A percentile compares a stretch with the other conserved stretches of the same genome.
phyloP scores from a whole-genome alignment of 768 basidiomycete genomes.

The Mycena vulgaris region DNA sequence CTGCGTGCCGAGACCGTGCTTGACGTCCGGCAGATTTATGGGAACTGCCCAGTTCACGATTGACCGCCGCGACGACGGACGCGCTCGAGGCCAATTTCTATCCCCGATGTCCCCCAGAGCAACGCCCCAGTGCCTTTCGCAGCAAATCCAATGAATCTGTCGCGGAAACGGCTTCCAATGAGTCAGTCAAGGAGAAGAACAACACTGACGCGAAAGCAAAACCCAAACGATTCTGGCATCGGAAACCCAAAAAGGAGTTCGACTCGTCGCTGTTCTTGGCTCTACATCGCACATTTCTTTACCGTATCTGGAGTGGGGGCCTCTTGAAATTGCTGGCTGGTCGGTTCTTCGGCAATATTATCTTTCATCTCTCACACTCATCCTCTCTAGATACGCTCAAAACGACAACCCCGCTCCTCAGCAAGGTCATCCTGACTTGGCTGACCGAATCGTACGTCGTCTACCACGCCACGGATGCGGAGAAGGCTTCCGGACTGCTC shows the following conservation, averaged over 20 bases:
- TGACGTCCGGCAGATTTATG: constrained; percentile 63
- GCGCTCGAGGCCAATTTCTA: constrained; percentile 64
- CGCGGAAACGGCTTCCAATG: constrained; percentile 26
- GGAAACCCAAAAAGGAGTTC: constrained; percentile 45
- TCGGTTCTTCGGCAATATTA: constrained; percentile 32
- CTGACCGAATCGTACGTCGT: constrained; percentile 65
- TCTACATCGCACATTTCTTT: constrained; percentile 62
- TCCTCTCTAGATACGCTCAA: constrained; percentile 1
- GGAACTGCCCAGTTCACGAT: constrained; percentile 58
- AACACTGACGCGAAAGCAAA: constrained; percentile 9
- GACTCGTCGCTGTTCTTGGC: constrained; percentile 68
- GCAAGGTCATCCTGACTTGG: constrained; percentile 73
- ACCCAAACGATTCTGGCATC: constrained; percentile 32
- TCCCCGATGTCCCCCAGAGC: constrained; percentile 64
- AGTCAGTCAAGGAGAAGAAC: constrained; percentile 34
- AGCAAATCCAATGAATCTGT: constrained; percentile 9
- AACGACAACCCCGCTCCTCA: constrained; percentile 64
- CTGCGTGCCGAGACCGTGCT: too few species aligned
- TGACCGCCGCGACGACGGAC: constrained; percentile 58
- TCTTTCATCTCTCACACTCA: constrained; percentile 21
- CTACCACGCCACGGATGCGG: constrained; percentile 52
- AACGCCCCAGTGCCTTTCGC: constrained; percentile 56
- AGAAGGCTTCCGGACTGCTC: constrained; percentile 53
- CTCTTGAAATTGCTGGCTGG: constrained; percentile 62
- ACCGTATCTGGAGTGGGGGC: constrained; percentile 64